Evolutionary conservation across 768 basidiomycete species (phyloP).

Genomic region (Russula abietina): DNA sequence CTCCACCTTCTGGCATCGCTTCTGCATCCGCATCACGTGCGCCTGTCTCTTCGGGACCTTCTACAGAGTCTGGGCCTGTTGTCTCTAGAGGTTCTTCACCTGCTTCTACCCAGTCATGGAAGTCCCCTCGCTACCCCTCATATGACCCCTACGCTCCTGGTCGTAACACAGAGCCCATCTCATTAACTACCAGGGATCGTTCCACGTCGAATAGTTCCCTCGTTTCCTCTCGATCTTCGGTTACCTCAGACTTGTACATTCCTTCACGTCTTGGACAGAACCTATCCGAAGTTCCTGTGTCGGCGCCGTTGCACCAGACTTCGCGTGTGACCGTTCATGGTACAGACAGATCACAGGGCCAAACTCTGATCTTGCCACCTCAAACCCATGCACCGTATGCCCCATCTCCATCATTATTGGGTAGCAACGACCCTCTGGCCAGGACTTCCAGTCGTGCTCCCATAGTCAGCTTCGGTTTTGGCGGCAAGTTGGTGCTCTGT

Average conservation of each 20-base stretch:
- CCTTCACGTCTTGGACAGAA: constrained; percentile 31
- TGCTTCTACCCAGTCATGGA: constrained; percentile 19
- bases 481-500: constrained; percentile 84
- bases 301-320: constrained; percentile 8
- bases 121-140: constrained; percentile 14
- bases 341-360: constrained; percentile 22
- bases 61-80: constrained; percentile 19
- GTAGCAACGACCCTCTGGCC: constrained; percentile 75
- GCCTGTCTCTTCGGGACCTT: constrained; percentile 26
- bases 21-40: constrained; percentile 24
- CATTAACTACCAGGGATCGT: constrained; percentile 26
- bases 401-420: constrained; percentile 77
- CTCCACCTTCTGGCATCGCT: constrained; percentile 11
- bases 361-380: constrained; percentile 28
- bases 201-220: constrained; percentile 44
- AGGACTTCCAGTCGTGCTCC: constrained; percentile 69
- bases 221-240: constrained; percentile 32
- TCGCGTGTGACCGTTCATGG: constrained; percentile 8
- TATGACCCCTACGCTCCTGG: constrained; percentile 27
- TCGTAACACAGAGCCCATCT: background rate
- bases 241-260: constrained; percentile 34
- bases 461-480: constrained; percentile 85
- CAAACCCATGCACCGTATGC: constrained; percentile 58
- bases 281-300: constrained; percentile 6
- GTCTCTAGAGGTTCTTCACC: constrained; percentile 26